These are phyloP conservation scores for Diaporthe australafricana DNA, from an alignment of 2,329 filamentous ascomycete genomes.

Conservation along the genomic window DNA sequence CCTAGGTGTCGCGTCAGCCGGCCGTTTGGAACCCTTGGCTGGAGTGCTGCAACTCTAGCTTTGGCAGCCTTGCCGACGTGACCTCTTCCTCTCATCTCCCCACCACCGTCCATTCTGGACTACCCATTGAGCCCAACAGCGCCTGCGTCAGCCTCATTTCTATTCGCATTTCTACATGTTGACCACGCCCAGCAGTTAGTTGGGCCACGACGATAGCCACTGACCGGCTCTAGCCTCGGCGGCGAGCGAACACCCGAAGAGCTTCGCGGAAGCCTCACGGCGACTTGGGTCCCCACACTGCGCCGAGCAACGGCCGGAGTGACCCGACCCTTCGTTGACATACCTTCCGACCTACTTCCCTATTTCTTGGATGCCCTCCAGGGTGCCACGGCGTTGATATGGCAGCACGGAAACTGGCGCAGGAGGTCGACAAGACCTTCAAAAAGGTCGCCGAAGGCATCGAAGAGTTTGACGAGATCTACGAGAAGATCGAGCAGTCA, in stretches of 20 bases:
- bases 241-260: background rate
- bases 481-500: slow-evolving; percentile 96
- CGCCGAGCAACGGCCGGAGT: background rate
- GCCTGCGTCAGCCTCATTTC: background rate
- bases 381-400: slow-evolving; percentile 64
- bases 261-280: slow-evolving; percentile 9
- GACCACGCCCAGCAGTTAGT: background rate
- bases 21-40: slow-evolving; percentile 11
- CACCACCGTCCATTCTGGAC: background rate
- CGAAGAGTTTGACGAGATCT: slow-evolving; percentile 90
- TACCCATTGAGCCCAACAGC: background rate
- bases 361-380: slow-evolving; percentile 33
- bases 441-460: slow-evolving; percentile 98
- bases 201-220: background rate
- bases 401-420: slow-evolving; percentile 95
- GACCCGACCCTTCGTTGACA: background rate
- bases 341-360: slow-evolving; percentile 35
- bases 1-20: background rate
- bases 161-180: background rate
- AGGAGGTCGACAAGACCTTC: slow-evolving; percentile 99
- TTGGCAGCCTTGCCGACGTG: slow-evolving; percentile 24
- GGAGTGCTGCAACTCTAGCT: background rate
- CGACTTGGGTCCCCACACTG: background rate
- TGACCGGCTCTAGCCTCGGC: background rate
- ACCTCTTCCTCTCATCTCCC: slow-evolving; percentile 13